phyloP scores from a whole-genome alignment of 305 asterid genomes.

The Nicotiana rustica region DNA sequence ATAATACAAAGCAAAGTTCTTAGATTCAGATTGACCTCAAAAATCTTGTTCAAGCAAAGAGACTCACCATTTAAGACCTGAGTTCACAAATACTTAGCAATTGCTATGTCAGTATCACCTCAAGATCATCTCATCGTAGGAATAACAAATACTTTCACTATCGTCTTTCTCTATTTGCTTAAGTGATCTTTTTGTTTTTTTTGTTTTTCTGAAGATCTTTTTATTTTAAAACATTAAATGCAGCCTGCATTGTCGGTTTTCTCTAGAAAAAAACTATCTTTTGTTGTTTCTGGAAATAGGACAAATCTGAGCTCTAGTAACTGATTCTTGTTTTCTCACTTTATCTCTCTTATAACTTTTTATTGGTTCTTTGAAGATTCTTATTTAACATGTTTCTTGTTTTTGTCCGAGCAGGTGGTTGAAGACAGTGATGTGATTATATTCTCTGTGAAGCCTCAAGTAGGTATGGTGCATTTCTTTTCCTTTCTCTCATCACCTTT shows the following conservation, averaged over 20 bases:
- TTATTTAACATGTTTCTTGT: slow-evolving; percentile 26
- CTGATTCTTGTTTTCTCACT: slow-evolving; percentile 11
- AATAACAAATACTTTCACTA: background rate
- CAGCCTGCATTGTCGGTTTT: background rate
- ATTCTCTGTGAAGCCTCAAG: slow-evolving; percentile 95
- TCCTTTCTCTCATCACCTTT: slow-evolving; percentile 12
- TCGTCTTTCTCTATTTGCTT: background rate
- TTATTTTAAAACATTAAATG: slow-evolving; percentile 10
- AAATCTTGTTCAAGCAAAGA: slow-evolving; percentile 19
- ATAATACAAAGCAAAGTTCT: slow-evolving; percentile 4
- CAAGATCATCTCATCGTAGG: slow-evolving; percentile 1
- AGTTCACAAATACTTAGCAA: background rate
- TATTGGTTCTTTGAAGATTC: background rate
- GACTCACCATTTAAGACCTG: slow-evolving; percentile 6
- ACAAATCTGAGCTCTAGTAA: slow-evolving; percentile 13
- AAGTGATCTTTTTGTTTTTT: background rate
- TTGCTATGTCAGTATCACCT: slow-evolving; percentile 16
- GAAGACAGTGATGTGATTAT: slow-evolving; percentile 82
- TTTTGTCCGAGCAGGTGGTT: slow-evolving; percentile 68
- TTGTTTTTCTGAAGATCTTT: background rate
- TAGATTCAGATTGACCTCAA: background rate
- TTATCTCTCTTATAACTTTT: slow-evolving; percentile 26
- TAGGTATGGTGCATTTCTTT: slow-evolving; percentile 55
- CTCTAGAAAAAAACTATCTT: too few species aligned
- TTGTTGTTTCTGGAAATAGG: background rate